Conservation (phyloP, 1,284 basidiomycete species). For the Xerocomus amazonicus region DNA sequence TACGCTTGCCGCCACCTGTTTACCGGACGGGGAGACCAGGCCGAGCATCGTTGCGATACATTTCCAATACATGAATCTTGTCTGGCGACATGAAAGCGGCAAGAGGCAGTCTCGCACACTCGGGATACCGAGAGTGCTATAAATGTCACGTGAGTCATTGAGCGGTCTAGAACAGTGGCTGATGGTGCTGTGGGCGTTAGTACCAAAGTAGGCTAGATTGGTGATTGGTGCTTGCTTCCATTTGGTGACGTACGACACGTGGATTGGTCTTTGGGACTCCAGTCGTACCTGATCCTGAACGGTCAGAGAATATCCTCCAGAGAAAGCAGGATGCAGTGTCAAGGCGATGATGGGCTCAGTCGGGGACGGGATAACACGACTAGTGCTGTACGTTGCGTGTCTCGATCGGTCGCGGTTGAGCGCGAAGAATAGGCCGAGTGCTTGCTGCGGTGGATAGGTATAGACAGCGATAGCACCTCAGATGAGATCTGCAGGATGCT, state of each 20-base stretch:
- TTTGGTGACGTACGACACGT: slow-evolving; percentile 1
- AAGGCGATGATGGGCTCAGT: too few relatives aligned
- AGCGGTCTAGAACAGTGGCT: neutral
- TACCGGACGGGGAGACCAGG: slow-evolving; percentile 3
- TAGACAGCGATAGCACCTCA: slow-evolving; percentile 16
- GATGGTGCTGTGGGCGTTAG: slow-evolving; percentile 37
- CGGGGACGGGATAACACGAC: too few relatives aligned
- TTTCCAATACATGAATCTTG: neutral
- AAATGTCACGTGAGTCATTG: slow-evolving; percentile 36
- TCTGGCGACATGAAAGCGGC: slow-evolving; percentile 3
- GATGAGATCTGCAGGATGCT: slow-evolving; percentile 10
- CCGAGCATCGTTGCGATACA: too few relatives aligned
- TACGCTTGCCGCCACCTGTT: slow-evolving; percentile 6
- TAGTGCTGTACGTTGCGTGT: too few relatives aligned
- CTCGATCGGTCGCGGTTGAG: too few relatives aligned
- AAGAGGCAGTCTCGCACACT: slow-evolving; percentile 11
- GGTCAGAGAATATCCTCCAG: slow-evolving; percentile 58
- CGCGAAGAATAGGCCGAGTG: too few relatives aligned
- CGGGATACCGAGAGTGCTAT: slow-evolving; percentile 17
- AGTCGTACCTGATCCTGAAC: slow-evolving; percentile 56
- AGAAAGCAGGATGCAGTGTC: slow-evolving; percentile 33
- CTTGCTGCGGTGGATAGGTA: neutral
- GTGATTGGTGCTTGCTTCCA: neutral
- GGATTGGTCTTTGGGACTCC: slow-evolving; percentile 3
- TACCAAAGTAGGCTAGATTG: slow-evolving; percentile 35